Evolutionary conservation across 192 early-diverging fungal genomes (phyloP).

Genomic region (Dissophora globulifera): DNA sequence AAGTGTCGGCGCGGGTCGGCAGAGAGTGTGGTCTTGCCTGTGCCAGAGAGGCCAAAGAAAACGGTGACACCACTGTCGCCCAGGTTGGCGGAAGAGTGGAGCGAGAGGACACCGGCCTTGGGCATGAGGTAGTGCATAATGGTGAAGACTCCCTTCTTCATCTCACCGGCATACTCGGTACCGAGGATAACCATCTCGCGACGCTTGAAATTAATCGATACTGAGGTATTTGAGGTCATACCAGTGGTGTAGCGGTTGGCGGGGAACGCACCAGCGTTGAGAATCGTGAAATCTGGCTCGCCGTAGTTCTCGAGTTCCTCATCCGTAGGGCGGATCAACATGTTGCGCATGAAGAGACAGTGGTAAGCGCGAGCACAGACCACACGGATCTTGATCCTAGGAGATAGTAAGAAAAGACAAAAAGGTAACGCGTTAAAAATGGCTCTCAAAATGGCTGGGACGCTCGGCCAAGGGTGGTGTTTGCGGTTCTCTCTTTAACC

Average conservation of each 20-base stretch:
- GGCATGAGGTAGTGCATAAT: conserved; percentile 99
- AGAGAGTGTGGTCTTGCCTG: conserved; percentile 97
- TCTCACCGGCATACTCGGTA: conserved; percentile 98
- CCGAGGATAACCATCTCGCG: conserved; percentile 98
- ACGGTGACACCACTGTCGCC: conserved; percentile 91
- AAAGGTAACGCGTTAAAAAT: background rate
- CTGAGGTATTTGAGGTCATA: conserved; percentile 95
- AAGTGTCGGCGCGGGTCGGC: conserved; percentile 92
- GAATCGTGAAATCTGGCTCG: conserved; percentile 96
- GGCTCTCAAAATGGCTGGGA: background rate
- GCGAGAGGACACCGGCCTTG: conserved; percentile 87
- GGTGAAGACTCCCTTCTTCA: conserved; percentile 99
- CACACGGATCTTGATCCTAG: conserved; percentile 93
- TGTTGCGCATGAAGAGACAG: conserved; percentile 98
- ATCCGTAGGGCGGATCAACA: conserved; percentile 95
- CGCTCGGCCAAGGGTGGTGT: no score
- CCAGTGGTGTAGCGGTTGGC: conserved; percentile 94
- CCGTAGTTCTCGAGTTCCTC: conserved; percentile 93
- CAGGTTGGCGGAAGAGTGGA: conserved; percentile 96
- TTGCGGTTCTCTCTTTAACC: background rate
- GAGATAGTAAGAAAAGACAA: background rate
- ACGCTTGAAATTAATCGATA: conserved; percentile 93
- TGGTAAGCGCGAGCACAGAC: conserved; percentile 97
- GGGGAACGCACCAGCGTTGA: conserved; percentile 96
- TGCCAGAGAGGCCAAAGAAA: conserved; percentile 98